phyloP scores from a whole-genome alignment of 2,329 filamentous ascomycete genomes.

The Didymella exigua region DNA sequence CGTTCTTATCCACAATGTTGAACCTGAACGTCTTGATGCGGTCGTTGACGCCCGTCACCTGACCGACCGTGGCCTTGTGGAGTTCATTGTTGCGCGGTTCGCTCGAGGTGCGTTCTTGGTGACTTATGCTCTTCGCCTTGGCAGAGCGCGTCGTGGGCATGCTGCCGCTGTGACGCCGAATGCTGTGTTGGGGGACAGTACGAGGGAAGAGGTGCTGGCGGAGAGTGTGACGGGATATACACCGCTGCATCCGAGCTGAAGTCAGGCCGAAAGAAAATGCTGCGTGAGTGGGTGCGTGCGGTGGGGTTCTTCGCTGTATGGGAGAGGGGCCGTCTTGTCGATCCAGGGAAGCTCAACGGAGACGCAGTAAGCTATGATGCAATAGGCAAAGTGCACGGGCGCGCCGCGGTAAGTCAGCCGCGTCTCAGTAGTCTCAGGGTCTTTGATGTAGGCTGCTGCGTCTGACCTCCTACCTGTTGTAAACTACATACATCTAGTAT shows the following conservation, averaged over 20 bases:
- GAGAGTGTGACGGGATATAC: slow-evolving; percentile 24
- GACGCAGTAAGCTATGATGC: slow-evolving; percentile 11
- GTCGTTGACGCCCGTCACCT: slow-evolving; percentile 69
- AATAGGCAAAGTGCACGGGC: background rate
- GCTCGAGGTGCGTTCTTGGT: slow-evolving; percentile 73
- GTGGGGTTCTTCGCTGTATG: slow-evolving; percentile 18
- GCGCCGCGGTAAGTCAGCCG: slow-evolving; percentile 9
- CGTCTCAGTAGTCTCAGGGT: background rate
- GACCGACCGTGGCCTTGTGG: slow-evolving; percentile 65
- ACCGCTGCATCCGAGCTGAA: slow-evolving; percentile 21
- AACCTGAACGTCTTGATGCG: slow-evolving; percentile 72
- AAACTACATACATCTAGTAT: background rate
- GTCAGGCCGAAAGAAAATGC: slow-evolving; percentile 21
- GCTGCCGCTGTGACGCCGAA: slow-evolving; percentile 30
- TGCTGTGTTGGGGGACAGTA: slow-evolving; percentile 19
- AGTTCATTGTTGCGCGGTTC: slow-evolving; percentile 73
- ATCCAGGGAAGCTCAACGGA: slow-evolving; percentile 16
- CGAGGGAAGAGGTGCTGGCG: slow-evolving; percentile 19
- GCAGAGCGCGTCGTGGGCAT: slow-evolving; percentile 41
- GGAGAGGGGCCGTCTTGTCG: slow-evolving; percentile 6
- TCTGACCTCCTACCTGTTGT: background rate
- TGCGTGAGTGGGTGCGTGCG: slow-evolving; percentile 24
- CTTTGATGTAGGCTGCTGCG: background rate
- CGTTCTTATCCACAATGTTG: slow-evolving; percentile 57
- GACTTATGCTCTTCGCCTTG: slow-evolving; percentile 48